These are phyloP conservation scores for Aureobasidium lini DNA, from an alignment of 2,329 filamentous ascomycete species.

Conservation along the genomic window DNA sequence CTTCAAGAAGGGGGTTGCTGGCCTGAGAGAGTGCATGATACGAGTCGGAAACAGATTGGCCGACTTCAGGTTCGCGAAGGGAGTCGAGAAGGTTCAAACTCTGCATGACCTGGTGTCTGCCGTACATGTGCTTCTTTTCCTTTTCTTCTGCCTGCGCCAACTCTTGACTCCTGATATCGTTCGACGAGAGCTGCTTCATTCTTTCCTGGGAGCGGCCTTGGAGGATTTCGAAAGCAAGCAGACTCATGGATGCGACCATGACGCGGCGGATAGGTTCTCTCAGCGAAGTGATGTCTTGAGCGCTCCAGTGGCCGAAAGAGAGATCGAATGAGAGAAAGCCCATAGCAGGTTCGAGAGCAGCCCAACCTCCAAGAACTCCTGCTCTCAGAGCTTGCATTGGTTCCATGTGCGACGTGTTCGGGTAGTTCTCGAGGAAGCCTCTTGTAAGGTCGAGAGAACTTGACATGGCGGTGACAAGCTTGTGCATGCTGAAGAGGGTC, in stretches of 20 bases:
- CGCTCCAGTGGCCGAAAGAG: constrained; percentile 39
- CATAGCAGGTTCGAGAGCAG: constrained; percentile 3
- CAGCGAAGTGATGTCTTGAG: constrained; percentile 36
- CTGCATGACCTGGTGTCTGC: constrained; percentile 13
- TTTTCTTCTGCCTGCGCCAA: not conserved
- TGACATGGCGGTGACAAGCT: constrained; percentile 1
- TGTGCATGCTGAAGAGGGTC: constrained; percentile 9
- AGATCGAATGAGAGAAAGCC: constrained; percentile 42
- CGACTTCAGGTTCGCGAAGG: not conserved
- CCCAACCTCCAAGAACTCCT: constrained; percentile 11
- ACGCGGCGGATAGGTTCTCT: constrained; percentile 31
- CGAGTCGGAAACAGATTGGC: not conserved
- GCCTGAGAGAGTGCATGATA: constrained; percentile 10
- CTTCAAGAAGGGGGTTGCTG: constrained; percentile 1
- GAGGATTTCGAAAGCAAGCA: constrained; percentile 8
- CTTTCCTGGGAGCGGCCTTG: not conserved
- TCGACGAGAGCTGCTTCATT: not conserved
- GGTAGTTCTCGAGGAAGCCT: not conserved
- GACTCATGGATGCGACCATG: constrained; percentile 21
- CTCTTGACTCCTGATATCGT: not conserved
- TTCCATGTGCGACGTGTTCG: not conserved
- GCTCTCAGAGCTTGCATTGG: constrained; percentile 7
- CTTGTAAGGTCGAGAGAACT: not conserved
- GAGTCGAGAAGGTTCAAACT: constrained; percentile 8
- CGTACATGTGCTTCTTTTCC: not conserved